Evolutionary conservation across 75 land plant genomes (phyloP), one percentile per base, ranked within the genome.

Genomic region (Cunninghamia lanceolata): DNA sequence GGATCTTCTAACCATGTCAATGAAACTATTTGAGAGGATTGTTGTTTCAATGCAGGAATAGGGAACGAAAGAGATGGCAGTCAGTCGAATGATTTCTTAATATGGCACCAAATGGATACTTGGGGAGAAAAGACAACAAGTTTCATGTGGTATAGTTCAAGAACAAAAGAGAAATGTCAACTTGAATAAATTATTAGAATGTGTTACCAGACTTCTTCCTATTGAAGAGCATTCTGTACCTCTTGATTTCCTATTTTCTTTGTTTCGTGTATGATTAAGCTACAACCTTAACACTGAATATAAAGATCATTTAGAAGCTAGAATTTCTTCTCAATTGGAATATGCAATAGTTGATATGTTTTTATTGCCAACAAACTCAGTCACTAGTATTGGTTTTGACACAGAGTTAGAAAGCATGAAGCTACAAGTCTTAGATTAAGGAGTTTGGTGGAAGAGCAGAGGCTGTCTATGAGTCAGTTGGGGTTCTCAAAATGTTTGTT

Each of bases 51-150:
- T 95, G 76, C n/a, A 96, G 84, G 88, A 93, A 83, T 94, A 93
- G 86, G 96, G 98, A 39, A 94, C 94, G 95, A 90, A 92, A 82
- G 96, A 96, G 86, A 95, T 94, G 88, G 89, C 84, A 84, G 93
- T 96, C 2, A 90, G 93, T 86, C 91, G 90, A 35, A 89, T 92
- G 38, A 90, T 96, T 19, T 84, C 93, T 40, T 87, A 92, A 86
- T 96, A 93, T 84, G 89, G 89, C 32, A 90, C 91, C 86, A 89
- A 92, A 86, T 95, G 94, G 79, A 95, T 3, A 85, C 93, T 5
- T 85, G 3, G 86, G 25, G 83, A 87, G 79, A 89, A 91, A 63
- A 85, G 87, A 15, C 85, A 73, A n/a, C 19, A 38, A 16, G 36
- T 15, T 76, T 15, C 6, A 38, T 77, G 42, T 30, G 84, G 71